phyloP scores from a whole-genome alignment of 1,139 yeast genomes.

The Diutina pseudorugosa region DNA sequence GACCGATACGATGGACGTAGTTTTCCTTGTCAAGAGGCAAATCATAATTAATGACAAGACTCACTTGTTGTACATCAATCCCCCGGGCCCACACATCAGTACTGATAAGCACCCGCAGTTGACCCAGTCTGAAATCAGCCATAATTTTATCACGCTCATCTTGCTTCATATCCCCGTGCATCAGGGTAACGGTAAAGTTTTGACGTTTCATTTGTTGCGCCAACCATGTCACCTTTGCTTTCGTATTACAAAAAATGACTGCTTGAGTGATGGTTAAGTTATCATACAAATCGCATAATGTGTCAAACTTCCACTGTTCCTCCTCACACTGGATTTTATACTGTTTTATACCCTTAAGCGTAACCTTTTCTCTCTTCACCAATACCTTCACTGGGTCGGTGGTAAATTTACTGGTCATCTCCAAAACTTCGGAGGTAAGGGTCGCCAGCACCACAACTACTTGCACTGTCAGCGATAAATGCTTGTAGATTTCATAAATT shows the following conservation, averaged over 20 bases:
- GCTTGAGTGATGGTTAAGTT: conserved; percentile 93
- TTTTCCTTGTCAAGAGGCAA: conserved; percentile 78
- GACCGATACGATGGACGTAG: conserved; percentile 87
- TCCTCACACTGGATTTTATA: conserved; percentile 76
- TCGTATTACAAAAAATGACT: conserved; percentile 90
- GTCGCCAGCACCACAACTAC: conserved; percentile 95
- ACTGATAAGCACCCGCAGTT: conserved; percentile 75
- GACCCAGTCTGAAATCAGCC: conserved; percentile 74
- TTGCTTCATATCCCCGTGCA: conserved; percentile 98
- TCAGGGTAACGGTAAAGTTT: conserved; percentile 80
- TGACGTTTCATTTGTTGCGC: conserved; percentile 65
- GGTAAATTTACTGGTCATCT: conserved; percentile 79
- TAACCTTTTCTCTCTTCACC: conserved; percentile 81
- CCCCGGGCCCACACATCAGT: conserved; percentile 99
- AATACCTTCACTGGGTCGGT: conserved; percentile 83
- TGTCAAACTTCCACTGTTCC: conserved; percentile 94
- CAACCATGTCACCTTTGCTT: conserved; percentile 86
- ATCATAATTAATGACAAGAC: conserved; percentile 86
- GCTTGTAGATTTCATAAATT: conserved; percentile 77
- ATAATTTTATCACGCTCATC: conserved; percentile 81
- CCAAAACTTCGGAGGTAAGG: conserved; percentile 71
- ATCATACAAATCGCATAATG: conserved; percentile 85
- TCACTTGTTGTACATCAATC: conserved; percentile 95
- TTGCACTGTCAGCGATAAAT: conserved; percentile 71
- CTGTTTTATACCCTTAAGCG: conserved; percentile 85